These are phyloP conservation scores for Fusarium sp. DNA, from an alignment of 2,329 filamentous ascomycete genomes.

Conservation along the genomic window DNA sequence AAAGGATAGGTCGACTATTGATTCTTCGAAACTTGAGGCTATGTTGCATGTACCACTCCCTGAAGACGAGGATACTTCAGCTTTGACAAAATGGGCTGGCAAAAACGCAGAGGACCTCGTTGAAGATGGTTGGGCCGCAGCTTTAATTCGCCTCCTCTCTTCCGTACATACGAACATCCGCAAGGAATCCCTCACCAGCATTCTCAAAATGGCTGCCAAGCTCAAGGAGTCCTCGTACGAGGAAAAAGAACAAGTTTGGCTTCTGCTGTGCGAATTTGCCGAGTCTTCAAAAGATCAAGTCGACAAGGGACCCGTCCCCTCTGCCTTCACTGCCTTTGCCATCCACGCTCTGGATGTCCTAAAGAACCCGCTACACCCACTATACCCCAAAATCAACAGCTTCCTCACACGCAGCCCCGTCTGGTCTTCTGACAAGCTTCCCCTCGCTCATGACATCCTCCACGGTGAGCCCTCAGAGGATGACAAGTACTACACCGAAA, in stretches of 20 bases:
- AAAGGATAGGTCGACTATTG: constrained; percentile 42
- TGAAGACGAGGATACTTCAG: constrained; percentile 63
- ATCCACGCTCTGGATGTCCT: constrained; percentile 77
- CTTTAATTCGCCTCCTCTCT: constrained; percentile 79
- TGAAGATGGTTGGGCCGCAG: constrained; percentile 79
- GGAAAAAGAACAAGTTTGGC: constrained; percentile 82
- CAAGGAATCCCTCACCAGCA: constrained; percentile 78
- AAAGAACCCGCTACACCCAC: constrained; percentile 79
- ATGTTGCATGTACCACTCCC: constrained; percentile 64
- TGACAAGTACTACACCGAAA: constrained; percentile 78
- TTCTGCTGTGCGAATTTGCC: constrained; percentile 82
- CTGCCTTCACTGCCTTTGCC: constrained; percentile 81
- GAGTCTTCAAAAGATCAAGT: constrained; percentile 76
- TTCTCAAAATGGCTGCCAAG: constrained; percentile 73
- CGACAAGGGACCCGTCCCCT: constrained; percentile 72
- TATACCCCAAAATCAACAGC: constrained; percentile 88
- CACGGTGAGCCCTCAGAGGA: constrained; percentile 77
- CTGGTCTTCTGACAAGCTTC: constrained; percentile 80
- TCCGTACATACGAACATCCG: constrained; percentile 82
- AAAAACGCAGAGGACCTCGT: constrained; percentile 84
- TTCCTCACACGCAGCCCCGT: constrained; percentile 83
- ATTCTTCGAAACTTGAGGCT: constrained; percentile 61
- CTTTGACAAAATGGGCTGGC: constrained; percentile 74
- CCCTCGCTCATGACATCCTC: constrained; percentile 74
- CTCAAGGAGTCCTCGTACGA: constrained; percentile 77